Conservation (phyloP, 1,284 basidiomycete genomes). For the Agaricales sp. region DNA sequence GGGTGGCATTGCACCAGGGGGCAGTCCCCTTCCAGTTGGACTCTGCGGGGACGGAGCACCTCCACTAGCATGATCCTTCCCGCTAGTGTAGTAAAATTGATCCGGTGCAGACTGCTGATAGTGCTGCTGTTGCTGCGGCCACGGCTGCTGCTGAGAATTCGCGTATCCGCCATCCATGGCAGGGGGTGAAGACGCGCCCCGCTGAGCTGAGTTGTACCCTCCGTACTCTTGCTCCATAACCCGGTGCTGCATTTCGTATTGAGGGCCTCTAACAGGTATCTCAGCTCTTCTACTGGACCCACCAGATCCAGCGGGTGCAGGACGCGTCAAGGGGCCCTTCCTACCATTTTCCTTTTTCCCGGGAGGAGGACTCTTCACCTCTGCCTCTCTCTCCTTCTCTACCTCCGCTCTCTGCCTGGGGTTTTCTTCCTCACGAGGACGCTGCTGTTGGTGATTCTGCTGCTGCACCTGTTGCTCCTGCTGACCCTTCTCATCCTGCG, state of each 20-base stretch:
- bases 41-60: conserved; percentile 1
- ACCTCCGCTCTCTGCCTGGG: conserved; percentile 33
- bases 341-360: conserved; percentile 16
- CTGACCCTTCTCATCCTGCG: conserved; percentile 23
- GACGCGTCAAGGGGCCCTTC: conserved; percentile 46
- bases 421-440: conserved; percentile 25
- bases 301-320: conserved; percentile 26
- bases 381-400: conserved; percentile 35
- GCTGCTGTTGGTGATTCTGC: conserved; percentile 21
- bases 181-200: conserved; percentile 15
- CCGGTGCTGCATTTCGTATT: conserved; percentile 89
- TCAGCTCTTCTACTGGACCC: conserved; percentile 64
- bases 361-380: conserved; percentile 24
- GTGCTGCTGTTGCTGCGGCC: conserved; percentile 17
- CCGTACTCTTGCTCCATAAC: conserved; percentile 82
- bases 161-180: conserved; percentile 13
- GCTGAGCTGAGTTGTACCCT: conserved; percentile 19
- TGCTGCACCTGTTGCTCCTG: conserved; percentile 1
- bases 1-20: conserved; percentile 55
- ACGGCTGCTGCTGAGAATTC: conserved; percentile 10
- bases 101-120: conserved; percentile 14
- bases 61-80: conserved; percentile 8
- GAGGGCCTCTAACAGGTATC: conserved; percentile 78
- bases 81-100: conserved; percentile 20
- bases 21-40: conserved; percentile 27